Evolutionary conservation across 345 rosid species (phyloP), one percentile per base, ranked within the genome.

Genomic region (Populus pruinosa): DNA sequence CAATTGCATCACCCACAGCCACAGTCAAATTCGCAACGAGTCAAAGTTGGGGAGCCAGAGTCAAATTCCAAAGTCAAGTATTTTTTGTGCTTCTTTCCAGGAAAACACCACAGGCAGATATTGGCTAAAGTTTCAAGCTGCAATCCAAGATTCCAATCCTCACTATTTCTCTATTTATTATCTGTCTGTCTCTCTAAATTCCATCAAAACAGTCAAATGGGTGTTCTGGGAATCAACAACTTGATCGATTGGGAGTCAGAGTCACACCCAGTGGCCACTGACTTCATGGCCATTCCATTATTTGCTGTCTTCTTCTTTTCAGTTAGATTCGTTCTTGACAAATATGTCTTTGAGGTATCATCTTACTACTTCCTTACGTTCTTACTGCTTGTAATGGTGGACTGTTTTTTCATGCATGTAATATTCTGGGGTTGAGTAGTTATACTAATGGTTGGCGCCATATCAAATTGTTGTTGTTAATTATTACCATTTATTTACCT

Each of bases 331-430:
- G 76, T 86, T 64, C 81, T 85, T 11, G 89, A 87, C 79, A 80
- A 65, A 6, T 87, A 36, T 71, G 59, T 88, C 56, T 87, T 86
- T 61, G 87, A 86, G 91, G 91, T 87, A 75, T 39, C 8, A 12
- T 44, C 63, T 61, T 31, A 8, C 33, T 27, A 9, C 21, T 18
- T 8, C 27, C 31, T 1, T 38, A 61, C 39, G 49, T n/a, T 59
- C 59, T 61, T n/a, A 4, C 4, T 64, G 25, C 43, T 71, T 71
- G 31, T 49, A 21, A 16, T 33, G 35, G 35, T 4, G 35, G 35
- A 33, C 35, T 33, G 9, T 39, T 39, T 39, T 39, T 8, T 39
- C 9, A 39, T 39, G 41, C 41, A 39, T 39, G 41, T 39, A 44
- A 13, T 44, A 44, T 13, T 44, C 50, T 44, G 50, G 18, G 14